Conservation (phyloP, 257 asterid genomes). For the Forsythia viridissima region DNA sequence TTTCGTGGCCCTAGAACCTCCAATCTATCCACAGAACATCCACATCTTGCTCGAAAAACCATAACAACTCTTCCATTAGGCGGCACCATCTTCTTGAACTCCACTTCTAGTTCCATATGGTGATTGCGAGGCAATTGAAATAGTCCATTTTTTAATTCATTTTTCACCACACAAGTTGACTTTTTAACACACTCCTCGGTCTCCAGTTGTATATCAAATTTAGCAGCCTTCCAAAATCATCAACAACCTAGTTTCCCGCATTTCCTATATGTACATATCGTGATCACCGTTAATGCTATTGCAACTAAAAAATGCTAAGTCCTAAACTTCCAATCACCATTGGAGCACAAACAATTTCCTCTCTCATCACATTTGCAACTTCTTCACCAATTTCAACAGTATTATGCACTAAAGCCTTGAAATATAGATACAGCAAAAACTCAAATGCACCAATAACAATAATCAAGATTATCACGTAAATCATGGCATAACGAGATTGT, state of each 20-base stretch:
- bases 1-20: slow-evolving; percentile 77
- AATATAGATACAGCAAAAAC: slow-evolving; percentile 31
- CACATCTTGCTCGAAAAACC: slow-evolving; percentile 82
- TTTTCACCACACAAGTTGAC: slow-evolving; percentile 28
- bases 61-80: slow-evolving; percentile 87
- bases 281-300: slow-evolving; percentile 58
- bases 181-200: slow-evolving; percentile 67
- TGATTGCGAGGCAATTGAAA: slow-evolving; percentile 77
- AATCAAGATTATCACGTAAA: slow-evolving; percentile 72
- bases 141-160: slow-evolving; percentile 57
- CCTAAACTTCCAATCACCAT: too few relatives aligned
- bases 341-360: slow-evolving; percentile 53
- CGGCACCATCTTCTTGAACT: slow-evolving; percentile 95
- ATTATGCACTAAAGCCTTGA: neutral
- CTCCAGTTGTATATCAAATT: slow-evolving; percentile 86
- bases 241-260: slow-evolving; percentile 78
- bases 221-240: slow-evolving; percentile 77
- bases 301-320: slow-evolving; percentile 44
- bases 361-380: slow-evolving; percentile 51
- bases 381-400: slow-evolving; percentile 45
- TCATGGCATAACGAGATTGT: slow-evolving; percentile 63
- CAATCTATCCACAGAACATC: slow-evolving; percentile 88
- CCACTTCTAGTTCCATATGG: slow-evolving; percentile 79
- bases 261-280: slow-evolving; percentile 44
- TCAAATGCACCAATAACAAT: slow-evolving; percentile 73